A percentile compares a stretch with the other conserved stretches of the same genome.
Evolutionary conservation across 2,329 filamentous ascomycete species (phyloP).

Genomic region (Monosporascus sp.): DNA sequence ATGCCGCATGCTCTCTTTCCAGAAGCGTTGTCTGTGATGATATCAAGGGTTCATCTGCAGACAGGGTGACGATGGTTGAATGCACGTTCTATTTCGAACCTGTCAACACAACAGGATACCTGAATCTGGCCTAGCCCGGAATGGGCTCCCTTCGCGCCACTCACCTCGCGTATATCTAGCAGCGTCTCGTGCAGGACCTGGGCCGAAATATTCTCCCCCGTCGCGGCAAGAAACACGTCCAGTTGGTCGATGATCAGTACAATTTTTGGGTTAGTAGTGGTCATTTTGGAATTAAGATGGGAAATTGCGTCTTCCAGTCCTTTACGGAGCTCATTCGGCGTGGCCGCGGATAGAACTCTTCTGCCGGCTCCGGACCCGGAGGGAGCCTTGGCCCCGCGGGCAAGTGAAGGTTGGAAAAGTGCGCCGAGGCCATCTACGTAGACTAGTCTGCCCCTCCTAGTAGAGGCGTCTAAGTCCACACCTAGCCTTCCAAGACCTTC

Average conservation of each 20-base stretch:
- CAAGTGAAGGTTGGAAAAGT: conserved; percentile 37
- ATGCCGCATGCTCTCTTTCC: conserved; percentile 65
- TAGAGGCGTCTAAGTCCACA: conserved; percentile 61
- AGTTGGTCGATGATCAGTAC: conserved; percentile 63
- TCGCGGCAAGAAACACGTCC: conserved; percentile 59
- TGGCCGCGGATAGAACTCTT: conserved; percentile 25
- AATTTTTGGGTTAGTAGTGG: conserved; percentile 30
- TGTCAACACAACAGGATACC: conserved; percentile 16
- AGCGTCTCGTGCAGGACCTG: conserved; percentile 51
- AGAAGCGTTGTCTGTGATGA: conserved; percentile 56
- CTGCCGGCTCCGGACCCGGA: conserved; percentile 2
- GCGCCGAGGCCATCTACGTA: conserved; percentile 72
- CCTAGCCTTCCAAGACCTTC: conserved; percentile 65
- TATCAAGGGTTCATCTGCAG: conserved; percentile 71
- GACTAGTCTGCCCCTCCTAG: conserved; percentile 54
- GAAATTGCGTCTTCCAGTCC: conserved; percentile 36
- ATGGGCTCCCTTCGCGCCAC: conserved; percentile 19
- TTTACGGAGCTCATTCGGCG: conserved; percentile 31
- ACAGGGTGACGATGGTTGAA: conserved; percentile 59
- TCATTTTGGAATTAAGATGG: conserved; percentile 22
- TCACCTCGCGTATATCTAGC: conserved; percentile 57
- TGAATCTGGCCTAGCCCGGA: not conserved
- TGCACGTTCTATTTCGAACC: conserved; percentile 48
- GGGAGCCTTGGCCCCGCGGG: conserved; percentile 8
- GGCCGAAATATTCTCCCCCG: conserved; percentile 38